Base-by-base conservation (phyloP, 1,139 yeast genomes). In the Wickerhamiella infanticola region DNA sequence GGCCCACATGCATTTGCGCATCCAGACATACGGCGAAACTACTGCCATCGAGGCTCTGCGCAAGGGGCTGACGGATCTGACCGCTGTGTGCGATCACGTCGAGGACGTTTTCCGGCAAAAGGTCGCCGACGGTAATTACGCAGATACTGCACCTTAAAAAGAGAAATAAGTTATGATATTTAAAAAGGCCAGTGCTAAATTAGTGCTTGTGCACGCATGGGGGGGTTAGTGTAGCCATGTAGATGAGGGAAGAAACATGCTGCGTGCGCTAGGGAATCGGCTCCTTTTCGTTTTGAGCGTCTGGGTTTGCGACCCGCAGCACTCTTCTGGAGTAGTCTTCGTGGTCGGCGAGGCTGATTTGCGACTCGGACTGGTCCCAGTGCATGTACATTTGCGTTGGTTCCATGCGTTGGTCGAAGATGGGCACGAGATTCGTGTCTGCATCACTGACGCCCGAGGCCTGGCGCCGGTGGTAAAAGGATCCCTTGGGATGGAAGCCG, bases 41-140 rank as follows among this genome's bases (percentile, higher is more conserved):
- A 81, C 97, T 8, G 97, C 98, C 3, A 77, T 83, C 40, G 95
- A 88, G 62, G 98, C 96, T 2, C 73, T 90, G 42, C 90, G 85
- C 58, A 84, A 85, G 63, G 98, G 97, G 25, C 72, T 90, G 50
- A 84, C 81, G 54, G 94, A 88, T 60, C 72, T 90, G 56, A 71
- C 79, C 50, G 93, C 81, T 55, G 66, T 88, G 60, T 90, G 98
- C 64, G 75, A 79, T 45, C 86, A 77, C 51, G 78, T 90, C 42
- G 96, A 86, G 62, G 79, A 75, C 49, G 78, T 74, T 51, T 90
- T 85, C 66, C 72, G 79, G 13, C 56, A 54, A 38, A 39, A 48
- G 39, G 51, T 51, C 40, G 44, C 44, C 3, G 53, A 49, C 37
- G 55, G 51, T 18, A 40, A 48, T 39, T 53, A 45, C 25, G 39